These are phyloP conservation scores for Cryphonectria parasitica DNA, from an alignment of 2,329 filamentous ascomycete genomes.

Conservation along the genomic window DNA sequence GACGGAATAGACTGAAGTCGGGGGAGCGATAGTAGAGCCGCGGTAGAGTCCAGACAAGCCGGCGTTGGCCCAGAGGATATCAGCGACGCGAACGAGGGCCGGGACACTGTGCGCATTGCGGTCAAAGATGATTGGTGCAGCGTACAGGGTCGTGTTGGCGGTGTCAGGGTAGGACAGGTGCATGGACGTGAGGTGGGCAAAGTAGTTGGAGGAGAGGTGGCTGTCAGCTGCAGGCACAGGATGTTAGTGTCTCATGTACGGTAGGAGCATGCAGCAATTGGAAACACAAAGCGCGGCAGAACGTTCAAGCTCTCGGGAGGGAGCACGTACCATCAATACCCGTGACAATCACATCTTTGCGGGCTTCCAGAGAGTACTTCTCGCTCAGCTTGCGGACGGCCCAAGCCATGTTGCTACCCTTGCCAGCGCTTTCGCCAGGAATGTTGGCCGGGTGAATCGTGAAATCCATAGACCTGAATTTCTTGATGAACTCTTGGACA, in stretches of 20 bases:
- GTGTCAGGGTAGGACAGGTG: constrained; percentile 64
- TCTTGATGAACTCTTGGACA: constrained; percentile 65
- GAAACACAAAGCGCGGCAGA: constrained; percentile 14
- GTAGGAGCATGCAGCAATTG: constrained; percentile 26
- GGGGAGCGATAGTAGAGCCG: constrained; percentile 67
- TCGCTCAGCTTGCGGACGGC: constrained; percentile 68
- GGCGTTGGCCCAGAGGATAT: constrained; percentile 72
- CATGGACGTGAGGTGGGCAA: constrained; percentile 65
- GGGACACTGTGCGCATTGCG: constrained; percentile 72
- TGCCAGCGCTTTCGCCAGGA: constrained; percentile 70
- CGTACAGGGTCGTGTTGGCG: constrained; percentile 66
- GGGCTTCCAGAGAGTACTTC: constrained; percentile 56
- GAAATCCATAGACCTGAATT: constrained; percentile 68
- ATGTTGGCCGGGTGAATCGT: constrained; percentile 70
- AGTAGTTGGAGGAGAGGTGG: constrained; percentile 71
- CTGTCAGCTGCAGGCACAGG: constrained; percentile 61
- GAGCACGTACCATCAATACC: constrained; percentile 69
- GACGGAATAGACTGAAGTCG: constrained; percentile 75
- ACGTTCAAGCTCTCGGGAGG: background rate
- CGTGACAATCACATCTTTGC: constrained; percentile 69
- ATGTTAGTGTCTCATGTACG: constrained; percentile 37
- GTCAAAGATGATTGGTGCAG: constrained; percentile 74
- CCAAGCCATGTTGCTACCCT: constrained; percentile 76
- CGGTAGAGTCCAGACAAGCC: constrained; percentile 71
- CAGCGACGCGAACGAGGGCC: constrained; percentile 70